A percentile compares a stretch with the other conserved stretches of the same genome.
phyloP scores from a whole-genome alignment of 768 basidiomycete species.

The Grammothele lineata region DNA sequence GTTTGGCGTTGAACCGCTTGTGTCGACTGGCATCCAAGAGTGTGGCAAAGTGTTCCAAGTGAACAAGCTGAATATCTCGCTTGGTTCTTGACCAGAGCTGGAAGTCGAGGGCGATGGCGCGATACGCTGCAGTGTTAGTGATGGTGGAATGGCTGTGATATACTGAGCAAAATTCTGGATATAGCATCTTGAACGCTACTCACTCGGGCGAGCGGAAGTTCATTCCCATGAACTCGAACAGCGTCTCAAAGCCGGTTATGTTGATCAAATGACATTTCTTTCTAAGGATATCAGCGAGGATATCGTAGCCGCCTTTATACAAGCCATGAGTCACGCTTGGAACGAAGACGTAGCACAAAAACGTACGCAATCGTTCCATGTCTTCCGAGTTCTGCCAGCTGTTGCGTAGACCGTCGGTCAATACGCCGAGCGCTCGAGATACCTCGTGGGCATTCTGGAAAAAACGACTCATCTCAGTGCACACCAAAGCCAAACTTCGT shows the following conservation, averaged over 20 bases:
- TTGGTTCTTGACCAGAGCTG: conserved; percentile 80
- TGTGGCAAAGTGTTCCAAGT: conserved; percentile 78
- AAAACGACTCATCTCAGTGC: background rate
- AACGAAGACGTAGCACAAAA: background rate
- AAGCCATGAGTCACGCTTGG: background rate
- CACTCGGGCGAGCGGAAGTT: conserved; percentile 81
- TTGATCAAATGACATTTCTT: conserved; percentile 73
- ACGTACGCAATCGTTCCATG: conserved; percentile 82
- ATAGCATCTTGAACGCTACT: conserved; percentile 20
- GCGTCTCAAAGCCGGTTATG: conserved; percentile 71
- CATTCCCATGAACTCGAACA: conserved; percentile 85
- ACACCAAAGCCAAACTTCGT: background rate
- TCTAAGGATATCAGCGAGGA: conserved; percentile 69
- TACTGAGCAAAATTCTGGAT: no score
- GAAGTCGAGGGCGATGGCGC: conserved; percentile 82
- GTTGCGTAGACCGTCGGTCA: conserved; percentile 74
- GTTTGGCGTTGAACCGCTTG: conserved; percentile 71
- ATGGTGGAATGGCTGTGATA: conserved; percentile 69
- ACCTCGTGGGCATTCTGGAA: conserved; percentile 71
- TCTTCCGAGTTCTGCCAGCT: conserved; percentile 95
- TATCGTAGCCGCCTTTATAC: conserved; percentile 76
- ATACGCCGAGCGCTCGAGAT: conserved; percentile 63
- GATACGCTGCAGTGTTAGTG: conserved; percentile 78
- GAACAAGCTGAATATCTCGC: conserved; percentile 69
- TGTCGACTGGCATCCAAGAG: conserved; percentile 71